Percentiles rank a stretch among this genome's conserved stretches.
Conservation (phyloP, 306 rosid genomes). For the Dalbergia cultrata region DNA sequence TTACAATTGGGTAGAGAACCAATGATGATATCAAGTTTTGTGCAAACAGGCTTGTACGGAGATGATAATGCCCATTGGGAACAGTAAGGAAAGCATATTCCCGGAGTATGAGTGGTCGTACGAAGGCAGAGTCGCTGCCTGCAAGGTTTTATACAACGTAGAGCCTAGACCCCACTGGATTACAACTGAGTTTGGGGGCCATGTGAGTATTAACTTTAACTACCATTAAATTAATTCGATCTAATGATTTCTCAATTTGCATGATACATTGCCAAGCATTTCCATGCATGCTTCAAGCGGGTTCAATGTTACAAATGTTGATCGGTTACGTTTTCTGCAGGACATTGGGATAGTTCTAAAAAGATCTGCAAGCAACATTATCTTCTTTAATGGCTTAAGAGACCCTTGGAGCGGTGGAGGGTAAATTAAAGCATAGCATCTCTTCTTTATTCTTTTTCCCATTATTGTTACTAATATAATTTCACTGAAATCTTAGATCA, state of each 20-base stretch:
- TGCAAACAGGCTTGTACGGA: conserved; percentile 77
- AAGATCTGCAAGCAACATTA: conserved; percentile 80
- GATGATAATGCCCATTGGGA: conserved; percentile 75
- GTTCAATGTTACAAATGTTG: conserved; percentile 3
- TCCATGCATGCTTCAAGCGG: neutral
- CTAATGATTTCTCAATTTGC: neutral
- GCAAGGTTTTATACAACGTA: conserved; percentile 29
- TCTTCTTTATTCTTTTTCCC: neutral
- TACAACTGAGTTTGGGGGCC: conserved; percentile 80
- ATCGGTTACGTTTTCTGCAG: conserved; percentile 49
- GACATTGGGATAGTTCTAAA: conserved; percentile 64
- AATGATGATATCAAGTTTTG: neutral
- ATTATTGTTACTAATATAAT: neutral
- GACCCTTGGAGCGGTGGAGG: conserved; percentile 99
- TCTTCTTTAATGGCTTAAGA: conserved; percentile 93
- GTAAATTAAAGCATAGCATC: conserved; percentile 57
- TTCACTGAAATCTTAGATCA: neutral
- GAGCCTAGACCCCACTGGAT: conserved; percentile 80
- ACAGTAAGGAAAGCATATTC: conserved; percentile 67
- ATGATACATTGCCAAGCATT: neutral
- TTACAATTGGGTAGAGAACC: neutral
- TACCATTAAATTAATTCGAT: neutral
- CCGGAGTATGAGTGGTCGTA: conserved; percentile 61
- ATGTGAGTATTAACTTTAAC: conserved; percentile 41
- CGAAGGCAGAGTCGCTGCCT: conserved; percentile 15